Base-by-base conservation (phyloP, 208 protist species). In the Crithidia mellificae region DNA sequence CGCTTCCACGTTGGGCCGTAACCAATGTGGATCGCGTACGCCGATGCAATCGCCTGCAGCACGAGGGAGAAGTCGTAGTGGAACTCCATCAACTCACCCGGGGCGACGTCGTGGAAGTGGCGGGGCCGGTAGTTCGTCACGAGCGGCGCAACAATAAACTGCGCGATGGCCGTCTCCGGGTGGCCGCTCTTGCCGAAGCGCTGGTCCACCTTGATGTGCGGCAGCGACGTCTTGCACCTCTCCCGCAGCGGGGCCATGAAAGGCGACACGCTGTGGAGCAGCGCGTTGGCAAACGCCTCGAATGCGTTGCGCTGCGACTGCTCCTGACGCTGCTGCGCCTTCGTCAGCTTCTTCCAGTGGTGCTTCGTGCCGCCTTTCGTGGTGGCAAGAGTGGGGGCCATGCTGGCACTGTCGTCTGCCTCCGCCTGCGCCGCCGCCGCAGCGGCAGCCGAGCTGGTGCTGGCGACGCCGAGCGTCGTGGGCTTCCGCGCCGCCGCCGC, bases 161-260 rank as follows among this genome's bases (percentile, higher is more conserved):
- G 87, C 43, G 87, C 83, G 34, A 93, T 84, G 12, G 90, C 90
- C 29, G 87, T 89, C 64, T 95, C 87, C 17, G 90, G 90, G 53
- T 92, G 85, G 1, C 90, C 90, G 52, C 70, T 81, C 68, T 92
- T 93, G 52, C 90, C 90, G 67, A 93, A 95, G 27, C 90, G 87
- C 65, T 95, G 90, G 59, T 95, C 90, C 12, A 95, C 72, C 69
- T 95, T 95, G 44, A 95, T 81, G 72, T 95, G 90, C 12, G 90
- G 90, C 25, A 95, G 80, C 27, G 87, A 92, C 27, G 83, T 91
- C 34, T 85, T 78, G 64, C 83, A 91, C 30, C 62, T 66, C 55
- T 76, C 83, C 19, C 90, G 90, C 59, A 95, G 78, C 39, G 90
- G 90, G 12, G 71, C 79, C 87, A 92, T 95, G 73, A 95, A 95